phyloP scores from a whole-genome alignment of 371 early-diverging fungal genomes.

The Batkoa obscura region DNA sequence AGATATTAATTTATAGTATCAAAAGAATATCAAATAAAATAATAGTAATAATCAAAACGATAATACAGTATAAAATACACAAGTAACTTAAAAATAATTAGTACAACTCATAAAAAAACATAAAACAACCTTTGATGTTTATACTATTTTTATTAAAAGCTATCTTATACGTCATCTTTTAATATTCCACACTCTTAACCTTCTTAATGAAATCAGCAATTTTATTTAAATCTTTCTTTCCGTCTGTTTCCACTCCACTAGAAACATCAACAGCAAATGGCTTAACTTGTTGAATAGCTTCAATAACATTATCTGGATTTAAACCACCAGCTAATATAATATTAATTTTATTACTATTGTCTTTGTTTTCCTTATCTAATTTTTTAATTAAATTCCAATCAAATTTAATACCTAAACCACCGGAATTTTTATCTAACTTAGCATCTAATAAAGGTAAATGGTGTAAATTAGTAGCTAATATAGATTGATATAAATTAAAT shows the following conservation, averaged over 20 bases:
- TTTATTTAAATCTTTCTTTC: too few species aligned
- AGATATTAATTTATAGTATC: too few species aligned
- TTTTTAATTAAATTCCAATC: constrained; percentile 59
- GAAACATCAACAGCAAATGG: constrained; percentile 87
- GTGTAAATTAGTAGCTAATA: constrained; percentile 28
- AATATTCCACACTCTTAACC: too few species aligned
- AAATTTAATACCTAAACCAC: constrained; percentile 48
- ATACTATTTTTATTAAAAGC: too few species aligned
- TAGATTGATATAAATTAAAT: constrained; percentile 20
- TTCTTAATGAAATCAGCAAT: too few species aligned
- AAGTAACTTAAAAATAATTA: too few species aligned
- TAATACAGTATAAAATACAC: too few species aligned
- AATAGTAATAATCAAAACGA: too few species aligned
- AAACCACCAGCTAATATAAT: constrained; percentile 83
- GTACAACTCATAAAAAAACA: too few species aligned
- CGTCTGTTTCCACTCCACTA: constrained; percentile 52
- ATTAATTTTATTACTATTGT: constrained; percentile 12
- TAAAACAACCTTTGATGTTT: too few species aligned
- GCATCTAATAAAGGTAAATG: constrained; percentile 48
- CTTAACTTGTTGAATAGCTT: constrained; percentile 39
- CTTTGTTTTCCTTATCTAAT: constrained; percentile 17
- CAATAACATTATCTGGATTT: constrained; percentile 53
- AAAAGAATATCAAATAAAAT: too few species aligned
- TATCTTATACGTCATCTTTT: too few species aligned
- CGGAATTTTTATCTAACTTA: constrained; percentile 16